These are phyloP conservation scores for Leccinum pseudoinsigne DNA, from an alignment of 1,284 basidiomycete species.

Conservation along the genomic window DNA sequence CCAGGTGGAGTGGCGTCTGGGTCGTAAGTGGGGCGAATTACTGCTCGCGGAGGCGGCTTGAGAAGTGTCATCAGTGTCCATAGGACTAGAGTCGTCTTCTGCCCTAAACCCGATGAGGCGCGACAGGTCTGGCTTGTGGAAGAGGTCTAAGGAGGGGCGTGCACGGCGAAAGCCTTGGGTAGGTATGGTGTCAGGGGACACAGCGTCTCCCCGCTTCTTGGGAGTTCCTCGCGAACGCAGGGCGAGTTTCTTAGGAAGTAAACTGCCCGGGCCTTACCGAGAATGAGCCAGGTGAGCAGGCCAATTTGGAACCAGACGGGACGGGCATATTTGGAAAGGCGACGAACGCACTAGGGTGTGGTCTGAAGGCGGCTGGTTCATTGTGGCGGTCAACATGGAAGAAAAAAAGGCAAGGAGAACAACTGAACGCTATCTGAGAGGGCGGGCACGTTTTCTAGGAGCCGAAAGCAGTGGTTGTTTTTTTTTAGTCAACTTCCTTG, in stretches of 20 bases:
- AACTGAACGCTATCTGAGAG: constrained; percentile 20
- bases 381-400: constrained; percentile 20
- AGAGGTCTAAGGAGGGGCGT: constrained; percentile 35
- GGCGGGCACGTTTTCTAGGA: constrained; percentile 31
- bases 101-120: constrained; percentile 38
- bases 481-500: constrained; percentile 20
- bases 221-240: constrained; percentile 28
- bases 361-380: constrained; percentile 26
- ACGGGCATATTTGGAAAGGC: constrained; percentile 32
- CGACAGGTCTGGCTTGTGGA: constrained; percentile 46
- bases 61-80: constrained; percentile 36
- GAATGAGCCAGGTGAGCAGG: constrained; percentile 2
- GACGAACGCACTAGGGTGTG: constrained; percentile 28
- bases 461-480: constrained; percentile 17
- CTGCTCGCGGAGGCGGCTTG: constrained; percentile 29
- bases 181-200: constrained; percentile 18
- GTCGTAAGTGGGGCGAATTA: constrained; percentile 23
- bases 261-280: constrained; percentile 35
- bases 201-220: constrained; percentile 24
- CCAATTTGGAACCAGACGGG: constrained; percentile 19
- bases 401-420: constrained; percentile 4
- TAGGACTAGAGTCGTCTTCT: constrained; percentile 28
- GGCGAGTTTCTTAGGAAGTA: constrained; percentile 42
- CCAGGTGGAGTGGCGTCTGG: constrained; percentile 26
- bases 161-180: constrained; percentile 26